phyloP scores from a whole-genome alignment of 1,284 basidiomycete species.

The Apiotrichum montevideense region DNA sequence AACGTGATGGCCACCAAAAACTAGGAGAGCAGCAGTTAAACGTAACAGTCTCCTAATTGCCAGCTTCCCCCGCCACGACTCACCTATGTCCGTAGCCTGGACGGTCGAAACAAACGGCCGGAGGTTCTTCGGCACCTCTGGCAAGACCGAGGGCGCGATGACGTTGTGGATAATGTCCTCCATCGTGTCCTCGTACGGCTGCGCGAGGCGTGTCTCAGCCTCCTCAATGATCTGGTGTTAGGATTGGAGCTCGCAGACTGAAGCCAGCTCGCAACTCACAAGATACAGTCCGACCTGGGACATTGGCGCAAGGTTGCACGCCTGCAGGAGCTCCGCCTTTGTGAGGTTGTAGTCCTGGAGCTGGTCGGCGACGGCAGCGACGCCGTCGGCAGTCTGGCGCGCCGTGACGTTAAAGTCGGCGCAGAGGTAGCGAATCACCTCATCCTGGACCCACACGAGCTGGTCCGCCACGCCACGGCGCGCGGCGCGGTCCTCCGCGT shows the following conservation, averaged over 20 bases:
- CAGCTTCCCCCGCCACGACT: not conserved
- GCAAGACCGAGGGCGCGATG: constrained; percentile 25
- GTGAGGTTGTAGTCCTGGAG: constrained; percentile 69
- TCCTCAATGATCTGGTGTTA: constrained; percentile 74
- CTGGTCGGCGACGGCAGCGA: constrained; percentile 60
- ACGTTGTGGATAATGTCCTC: constrained; percentile 63
- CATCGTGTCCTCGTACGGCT: constrained; percentile 55
- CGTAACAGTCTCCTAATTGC: too few relatives aligned
- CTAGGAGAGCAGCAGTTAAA: too few relatives aligned
- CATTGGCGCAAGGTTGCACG: constrained; percentile 79
- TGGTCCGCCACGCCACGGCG: constrained; percentile 60
- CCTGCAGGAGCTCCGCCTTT: constrained; percentile 83
- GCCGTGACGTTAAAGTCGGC: constrained; percentile 52
- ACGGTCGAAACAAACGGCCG: constrained; percentile 20
- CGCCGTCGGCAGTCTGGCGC: constrained; percentile 60
- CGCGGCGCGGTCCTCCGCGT: constrained; percentile 46
- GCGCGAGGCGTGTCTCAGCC: constrained; percentile 65
- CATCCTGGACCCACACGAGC: constrained; percentile 77
- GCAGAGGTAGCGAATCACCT: constrained; percentile 73
- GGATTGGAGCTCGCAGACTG: too few relatives aligned
- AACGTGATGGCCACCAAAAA: not conserved
- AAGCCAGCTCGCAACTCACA: constrained; percentile 52
- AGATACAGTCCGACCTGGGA: constrained; percentile 81
- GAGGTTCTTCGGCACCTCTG: constrained; percentile 21
- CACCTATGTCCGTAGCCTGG: constrained; percentile 14